phyloP scores from a whole-genome alignment of 495 filamentous ascomycete genomes.

The Penicillium silybi region DNA sequence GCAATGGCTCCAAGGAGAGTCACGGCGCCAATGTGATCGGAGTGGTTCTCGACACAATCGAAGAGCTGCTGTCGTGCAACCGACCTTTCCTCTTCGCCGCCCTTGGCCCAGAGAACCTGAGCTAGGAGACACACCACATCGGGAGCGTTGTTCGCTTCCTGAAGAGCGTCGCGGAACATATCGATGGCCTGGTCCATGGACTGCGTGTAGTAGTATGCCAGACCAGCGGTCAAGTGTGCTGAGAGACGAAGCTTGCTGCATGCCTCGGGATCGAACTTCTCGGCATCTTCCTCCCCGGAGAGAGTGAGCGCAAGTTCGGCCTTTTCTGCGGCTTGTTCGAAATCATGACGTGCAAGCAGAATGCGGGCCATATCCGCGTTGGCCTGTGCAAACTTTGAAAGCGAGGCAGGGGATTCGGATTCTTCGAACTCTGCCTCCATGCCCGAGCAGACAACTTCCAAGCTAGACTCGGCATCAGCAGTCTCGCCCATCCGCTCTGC shows the following conservation, averaged over 20 bases:
- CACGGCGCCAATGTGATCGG: constrained; percentile 72
- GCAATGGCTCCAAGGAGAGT: constrained; percentile 79
- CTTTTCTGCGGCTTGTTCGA: constrained; percentile 62
- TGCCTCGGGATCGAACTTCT: constrained; percentile 52
- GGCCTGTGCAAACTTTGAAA: constrained; percentile 74
- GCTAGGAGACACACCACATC: constrained; percentile 86
- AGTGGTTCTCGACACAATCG: constrained; percentile 64
- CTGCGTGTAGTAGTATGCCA: constrained; percentile 68
- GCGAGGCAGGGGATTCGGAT: constrained; percentile 66
- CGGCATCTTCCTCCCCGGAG: constrained; percentile 53
- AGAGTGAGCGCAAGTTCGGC: constrained; percentile 70
- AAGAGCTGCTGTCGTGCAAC: constrained; percentile 79
- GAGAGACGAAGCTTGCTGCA: constrained; percentile 68
- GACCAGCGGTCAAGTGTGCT: constrained; percentile 79
- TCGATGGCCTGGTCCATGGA: constrained; percentile 63
- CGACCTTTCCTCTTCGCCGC: constrained; percentile 65
- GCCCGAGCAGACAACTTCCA: constrained; percentile 60
- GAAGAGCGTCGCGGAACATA: constrained; percentile 77
- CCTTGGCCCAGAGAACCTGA: constrained; percentile 90
- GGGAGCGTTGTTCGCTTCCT: constrained; percentile 71
- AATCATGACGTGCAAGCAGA: constrained; percentile 63
- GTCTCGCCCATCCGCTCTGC: constrained; percentile 73
- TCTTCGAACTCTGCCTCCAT: constrained; percentile 80
- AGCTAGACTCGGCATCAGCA: constrained; percentile 55
- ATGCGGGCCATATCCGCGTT: constrained; percentile 82